A percentile compares a stretch with the other conserved stretches of the same genome.
Evolutionary conservation across 306 rosid species (phyloP).

Genomic region (Hippophae tibetana): DNA sequence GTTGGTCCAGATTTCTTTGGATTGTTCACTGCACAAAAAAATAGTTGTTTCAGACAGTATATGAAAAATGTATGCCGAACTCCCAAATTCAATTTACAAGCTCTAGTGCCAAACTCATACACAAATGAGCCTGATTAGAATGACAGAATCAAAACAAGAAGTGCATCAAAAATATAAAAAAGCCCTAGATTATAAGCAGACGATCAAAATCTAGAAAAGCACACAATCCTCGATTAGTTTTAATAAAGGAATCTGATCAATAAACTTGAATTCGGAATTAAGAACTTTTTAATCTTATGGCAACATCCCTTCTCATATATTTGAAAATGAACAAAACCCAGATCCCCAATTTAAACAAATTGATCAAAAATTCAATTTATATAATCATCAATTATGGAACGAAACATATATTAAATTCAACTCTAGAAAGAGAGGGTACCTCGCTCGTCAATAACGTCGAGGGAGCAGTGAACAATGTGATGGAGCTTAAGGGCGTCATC

Average conservation of each 20-base stretch:
- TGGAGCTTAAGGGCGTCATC: conserved; percentile 98
- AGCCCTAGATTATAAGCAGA: not conserved
- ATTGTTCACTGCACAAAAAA: conserved; percentile 64
- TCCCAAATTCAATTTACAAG: not conserved
- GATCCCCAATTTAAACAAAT: conserved; percentile 2
- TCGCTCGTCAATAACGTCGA: conserved; percentile 92
- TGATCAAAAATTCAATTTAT: not conserved
- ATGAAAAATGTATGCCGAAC: not conserved
- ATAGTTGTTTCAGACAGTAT: conserved; percentile 5
- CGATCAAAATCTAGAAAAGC: not conserved
- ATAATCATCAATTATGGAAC: not conserved
- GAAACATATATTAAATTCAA: not conserved
- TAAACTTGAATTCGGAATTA: not conserved
- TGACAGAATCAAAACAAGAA: too few species aligned
- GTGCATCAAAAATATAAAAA: not conserved
- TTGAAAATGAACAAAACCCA: not conserved
- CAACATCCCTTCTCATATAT: not conserved
- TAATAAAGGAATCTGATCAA: not conserved
- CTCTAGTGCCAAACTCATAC: not conserved
- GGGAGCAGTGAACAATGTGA: conserved; percentile 92
- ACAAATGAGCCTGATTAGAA: not conserved
- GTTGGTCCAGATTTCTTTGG: conserved; percentile 78
- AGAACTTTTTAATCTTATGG: not conserved
- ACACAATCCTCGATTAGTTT: not conserved
- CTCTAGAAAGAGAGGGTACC: conserved; percentile 27